phyloP scores from a whole-genome alignment of 106 monocot genomes.

The Platanthera guangdongensis region DNA sequence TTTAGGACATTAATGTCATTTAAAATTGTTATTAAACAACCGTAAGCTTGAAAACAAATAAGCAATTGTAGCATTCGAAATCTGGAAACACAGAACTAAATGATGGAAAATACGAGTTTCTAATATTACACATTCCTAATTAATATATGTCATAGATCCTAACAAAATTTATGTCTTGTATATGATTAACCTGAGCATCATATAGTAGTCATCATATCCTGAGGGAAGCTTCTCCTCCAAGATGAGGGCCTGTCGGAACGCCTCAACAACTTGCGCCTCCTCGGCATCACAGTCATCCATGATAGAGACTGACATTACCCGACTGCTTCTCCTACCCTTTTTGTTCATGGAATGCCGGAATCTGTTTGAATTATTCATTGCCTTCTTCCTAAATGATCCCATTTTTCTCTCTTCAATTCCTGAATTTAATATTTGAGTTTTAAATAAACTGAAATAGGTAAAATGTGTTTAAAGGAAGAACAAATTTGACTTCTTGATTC shows the following conservation, averaged over 20 bases:
- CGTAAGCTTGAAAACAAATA: background rate
- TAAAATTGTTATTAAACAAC: no score
- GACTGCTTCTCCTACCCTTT: constrained; percentile 50
- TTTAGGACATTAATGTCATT: no score
- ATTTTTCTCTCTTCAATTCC: constrained; percentile 32
- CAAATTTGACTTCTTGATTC: no score
- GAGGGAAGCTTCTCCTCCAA: constrained; percentile 65
- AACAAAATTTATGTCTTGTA: background rate
- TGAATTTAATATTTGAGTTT: background rate
- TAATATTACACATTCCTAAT: no score
- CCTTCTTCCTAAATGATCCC: constrained; percentile 44
- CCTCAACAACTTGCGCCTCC: constrained; percentile 57
- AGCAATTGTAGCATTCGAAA: no score
- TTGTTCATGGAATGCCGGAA: constrained; percentile 46
- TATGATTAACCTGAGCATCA: constrained; percentile 45
- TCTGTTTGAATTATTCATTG: constrained; percentile 35
- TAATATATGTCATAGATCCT: no score
- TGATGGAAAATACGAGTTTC: no score
- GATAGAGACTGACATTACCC: constrained; percentile 46
- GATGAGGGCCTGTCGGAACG: constrained; percentile 62
- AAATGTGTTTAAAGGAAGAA: no score
- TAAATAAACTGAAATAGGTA: no score
- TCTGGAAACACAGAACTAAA: no score
- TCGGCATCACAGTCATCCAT: constrained; percentile 64
- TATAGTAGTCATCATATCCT: constrained; percentile 66